A percentile compares a stretch with the other conserved stretches of the same genome.
Conservation (phyloP, 768 basidiomycete species). For the Podaxis sp. region DNA sequence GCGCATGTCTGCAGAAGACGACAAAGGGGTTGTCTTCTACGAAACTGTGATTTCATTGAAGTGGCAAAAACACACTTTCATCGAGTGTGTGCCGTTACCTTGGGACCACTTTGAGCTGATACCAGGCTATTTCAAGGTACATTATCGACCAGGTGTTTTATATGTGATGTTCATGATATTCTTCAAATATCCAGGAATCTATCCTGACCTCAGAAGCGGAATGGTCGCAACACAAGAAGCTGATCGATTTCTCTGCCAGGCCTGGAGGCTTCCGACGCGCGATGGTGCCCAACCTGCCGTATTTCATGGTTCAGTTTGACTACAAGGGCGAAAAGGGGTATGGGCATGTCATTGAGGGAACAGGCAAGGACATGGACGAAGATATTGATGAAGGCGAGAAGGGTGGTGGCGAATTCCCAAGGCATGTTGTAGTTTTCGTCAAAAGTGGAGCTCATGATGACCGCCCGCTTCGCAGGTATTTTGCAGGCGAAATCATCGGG, state of each 20-base stretch:
- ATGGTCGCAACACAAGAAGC: slow-evolving; percentile 98
- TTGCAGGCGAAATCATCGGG: slow-evolving; percentile 94
- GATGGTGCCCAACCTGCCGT: slow-evolving; percentile 96
- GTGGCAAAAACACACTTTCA: slow-evolving; percentile 87
- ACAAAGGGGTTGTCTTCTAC: slow-evolving; percentile 93
- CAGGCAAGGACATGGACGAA: slow-evolving; percentile 60
- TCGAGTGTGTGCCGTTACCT: slow-evolving; percentile 92
- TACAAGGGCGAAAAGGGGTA: slow-evolving; percentile 97
- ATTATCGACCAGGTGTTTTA: background rate
- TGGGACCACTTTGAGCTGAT: slow-evolving; percentile 85
- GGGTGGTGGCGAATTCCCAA: slow-evolving; percentile 89
- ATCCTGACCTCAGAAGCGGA: slow-evolving; percentile 91
- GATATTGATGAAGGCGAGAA: slow-evolving; percentile 84
- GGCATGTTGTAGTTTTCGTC: slow-evolving; percentile 41
- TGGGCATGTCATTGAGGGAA: slow-evolving; percentile 97
- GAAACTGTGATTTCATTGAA: slow-evolving; percentile 90
- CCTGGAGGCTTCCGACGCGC: slow-evolving; percentile 93
- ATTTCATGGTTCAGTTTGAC: slow-evolving; percentile 99
- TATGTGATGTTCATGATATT: background rate
- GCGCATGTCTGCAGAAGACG: slow-evolving; percentile 90
- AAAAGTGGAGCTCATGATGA: slow-evolving; percentile 2
- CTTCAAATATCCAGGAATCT: slow-evolving; percentile 63
- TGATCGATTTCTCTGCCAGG: slow-evolving; percentile 89
- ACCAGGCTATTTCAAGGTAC: slow-evolving; percentile 91
- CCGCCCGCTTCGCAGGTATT: slow-evolving; percentile 58